Percentiles rank a stretch among this genome's conserved stretches.
These are phyloP conservation scores for Coemansia sp. DNA, from an alignment of 192 early-diverging fungal species.

Conservation along the genomic window DNA sequence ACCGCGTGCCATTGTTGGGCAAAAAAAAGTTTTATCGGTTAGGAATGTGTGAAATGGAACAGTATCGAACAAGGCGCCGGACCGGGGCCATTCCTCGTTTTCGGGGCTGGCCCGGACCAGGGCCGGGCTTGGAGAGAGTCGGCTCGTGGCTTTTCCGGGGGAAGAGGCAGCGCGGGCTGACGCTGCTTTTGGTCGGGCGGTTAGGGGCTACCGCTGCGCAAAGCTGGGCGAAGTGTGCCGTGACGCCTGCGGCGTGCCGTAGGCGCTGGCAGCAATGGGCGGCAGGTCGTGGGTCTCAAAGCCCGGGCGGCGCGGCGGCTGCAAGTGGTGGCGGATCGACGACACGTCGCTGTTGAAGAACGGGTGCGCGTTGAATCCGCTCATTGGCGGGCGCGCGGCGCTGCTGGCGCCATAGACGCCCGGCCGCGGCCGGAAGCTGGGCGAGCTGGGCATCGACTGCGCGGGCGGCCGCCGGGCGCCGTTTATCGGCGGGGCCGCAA, in stretches of 20 bases:
- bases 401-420: neutral
- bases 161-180: too few species aligned
- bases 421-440: slow-evolving; percentile 19
- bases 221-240: neutral
- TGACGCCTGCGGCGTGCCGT: neutral
- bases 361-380: slow-evolving; percentile 6
- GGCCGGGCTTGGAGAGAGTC: too few species aligned
- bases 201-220: neutral
- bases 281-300: neutral
- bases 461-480: slow-evolving; percentile 7
- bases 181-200: too few species aligned
- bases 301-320: slow-evolving; percentile 4
- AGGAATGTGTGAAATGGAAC: too few species aligned
- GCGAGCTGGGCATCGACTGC: slow-evolving; percentile 49
- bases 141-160: too few species aligned
- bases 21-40: too few species aligned
- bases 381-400: slow-evolving; percentile 1
- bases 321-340: slow-evolving; percentile 44
- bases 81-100: too few species aligned
- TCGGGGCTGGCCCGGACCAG: too few species aligned
- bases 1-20: too few species aligned
- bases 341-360: slow-evolving; percentile 45
- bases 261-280: neutral
- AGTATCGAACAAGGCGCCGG: too few species aligned
- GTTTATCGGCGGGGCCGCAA: neutral